Percentiles rank a stretch among this genome's conserved stretches.
These are phyloP conservation scores for Saccharomycopsis schoenii DNA, from an alignment of 805 yeast species.

Conservation along the genomic window DNA sequence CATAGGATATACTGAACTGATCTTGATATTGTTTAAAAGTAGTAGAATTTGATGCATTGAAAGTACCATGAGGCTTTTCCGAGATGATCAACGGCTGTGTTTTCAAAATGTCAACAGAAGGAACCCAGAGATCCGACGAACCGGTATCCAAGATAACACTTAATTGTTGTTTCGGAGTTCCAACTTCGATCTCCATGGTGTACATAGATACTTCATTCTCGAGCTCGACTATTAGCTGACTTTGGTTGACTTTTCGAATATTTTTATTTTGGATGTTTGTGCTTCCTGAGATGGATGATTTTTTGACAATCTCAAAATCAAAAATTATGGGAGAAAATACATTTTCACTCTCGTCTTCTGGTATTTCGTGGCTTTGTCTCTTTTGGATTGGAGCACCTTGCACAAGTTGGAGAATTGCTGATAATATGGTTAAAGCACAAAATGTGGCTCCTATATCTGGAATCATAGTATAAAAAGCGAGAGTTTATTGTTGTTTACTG, in stretches of 20 bases:
- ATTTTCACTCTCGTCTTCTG: neutral
- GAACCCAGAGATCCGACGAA: constrained; percentile 94
- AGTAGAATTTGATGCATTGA: constrained; percentile 25
- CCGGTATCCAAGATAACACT: constrained; percentile 95
- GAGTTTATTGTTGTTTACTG: neutral
- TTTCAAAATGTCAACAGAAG: constrained; percentile 26
- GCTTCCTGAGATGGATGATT: neutral
- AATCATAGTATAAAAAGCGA: neutral
- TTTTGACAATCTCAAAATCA: neutral
- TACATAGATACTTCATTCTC: constrained; percentile 30
- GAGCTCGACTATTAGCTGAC: constrained; percentile 2
- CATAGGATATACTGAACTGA: constrained; percentile 33
- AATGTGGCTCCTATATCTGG: neutral
- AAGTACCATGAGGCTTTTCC: constrained; percentile 35
- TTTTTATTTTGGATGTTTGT: constrained; percentile 2
- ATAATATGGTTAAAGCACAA: neutral
- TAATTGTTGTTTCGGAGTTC: constrained; percentile 88
- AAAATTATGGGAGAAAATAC: neutral
- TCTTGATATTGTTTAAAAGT: constrained; percentile 26
- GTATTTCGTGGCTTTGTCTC: neutral
- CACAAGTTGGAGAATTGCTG: neutral
- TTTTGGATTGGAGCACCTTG: neutral
- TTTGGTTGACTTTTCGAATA: neutral
- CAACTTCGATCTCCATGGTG: constrained; percentile 79
- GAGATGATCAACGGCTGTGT: constrained; percentile 33